phyloP scores from a whole-genome alignment of 371 early-diverging fungal genomes.

The Mucor saturninus region DNA sequence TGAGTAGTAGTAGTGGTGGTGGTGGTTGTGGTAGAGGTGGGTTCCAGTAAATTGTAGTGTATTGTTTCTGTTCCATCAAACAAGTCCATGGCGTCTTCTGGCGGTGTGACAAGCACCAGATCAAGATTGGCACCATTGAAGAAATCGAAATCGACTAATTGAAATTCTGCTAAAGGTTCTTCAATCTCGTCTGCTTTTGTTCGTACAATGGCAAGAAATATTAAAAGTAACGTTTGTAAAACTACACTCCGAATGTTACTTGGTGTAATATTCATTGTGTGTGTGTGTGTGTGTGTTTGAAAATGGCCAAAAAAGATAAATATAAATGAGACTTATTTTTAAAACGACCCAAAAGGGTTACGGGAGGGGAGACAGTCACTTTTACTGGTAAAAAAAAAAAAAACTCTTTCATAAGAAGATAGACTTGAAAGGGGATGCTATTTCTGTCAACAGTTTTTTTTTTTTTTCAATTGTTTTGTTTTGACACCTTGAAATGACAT shows the following conservation, averaged over 20 bases:
- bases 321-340: neutral
- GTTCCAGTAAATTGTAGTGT: neutral
- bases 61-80: neutral
- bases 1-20: neutral
- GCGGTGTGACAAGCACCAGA: neutral
- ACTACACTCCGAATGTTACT: constrained; percentile 16
- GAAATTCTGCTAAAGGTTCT: neutral
- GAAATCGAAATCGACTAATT: neutral
- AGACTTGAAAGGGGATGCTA: too few species aligned
- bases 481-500: too few species aligned
- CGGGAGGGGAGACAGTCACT: too few species aligned
- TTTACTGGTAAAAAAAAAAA: too few species aligned
- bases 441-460: too few species aligned
- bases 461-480: too few species aligned
- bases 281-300: neutral
- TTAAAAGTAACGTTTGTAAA: constrained; percentile 4
- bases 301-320: neutral
- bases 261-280: constrained; percentile 15
- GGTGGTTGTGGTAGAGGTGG: neutral
- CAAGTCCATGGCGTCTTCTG: too few species aligned
- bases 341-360: too few species aligned
- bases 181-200: constrained; percentile 6
- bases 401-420: too few species aligned
- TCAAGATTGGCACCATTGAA: constrained; percentile 5
- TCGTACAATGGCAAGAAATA: constrained; percentile 1